Conservation (phyloP, 2,329 filamentous ascomycete species). For the Colletotrichum sp. region DNA sequence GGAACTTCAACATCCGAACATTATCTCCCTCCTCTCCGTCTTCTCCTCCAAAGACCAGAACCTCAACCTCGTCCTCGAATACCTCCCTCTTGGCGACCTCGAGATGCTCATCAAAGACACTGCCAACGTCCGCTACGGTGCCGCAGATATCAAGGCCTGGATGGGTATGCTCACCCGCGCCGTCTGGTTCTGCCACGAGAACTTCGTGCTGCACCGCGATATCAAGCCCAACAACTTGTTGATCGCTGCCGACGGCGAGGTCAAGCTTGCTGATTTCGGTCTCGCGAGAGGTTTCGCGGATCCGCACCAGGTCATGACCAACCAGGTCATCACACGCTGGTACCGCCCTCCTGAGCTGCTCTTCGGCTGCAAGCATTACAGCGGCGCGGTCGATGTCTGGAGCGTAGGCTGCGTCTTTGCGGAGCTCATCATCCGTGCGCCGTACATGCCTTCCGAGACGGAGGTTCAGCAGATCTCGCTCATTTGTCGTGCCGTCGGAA, state of each 20-base stretch:
- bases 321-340: slow-evolving; percentile 95
- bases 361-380: slow-evolving; percentile 88
- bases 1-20: slow-evolving; percentile 93
- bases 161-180: slow-evolving; percentile 96
- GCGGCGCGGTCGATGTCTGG: slow-evolving; percentile 92
- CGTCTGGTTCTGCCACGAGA: slow-evolving; percentile 96
- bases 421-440: slow-evolving; percentile 82
- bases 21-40: slow-evolving; percentile 89
- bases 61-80: slow-evolving; percentile 94
- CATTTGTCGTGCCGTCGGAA: slow-evolving; percentile 86
- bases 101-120: slow-evolving; percentile 93
- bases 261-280: slow-evolving; percentile 98
- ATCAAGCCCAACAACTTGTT: slow-evolving; percentile 99
- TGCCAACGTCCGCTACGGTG: slow-evolving; percentile 78
- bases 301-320: slow-evolving; percentile 87
- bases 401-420: slow-evolving; percentile 92
- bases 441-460: slow-evolving; percentile 82
- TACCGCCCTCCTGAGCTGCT: slow-evolving; percentile 94
- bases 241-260: slow-evolving; percentile 88
- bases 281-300: slow-evolving; percentile 89
- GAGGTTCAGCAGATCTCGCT: slow-evolving; percentile 87
- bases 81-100: slow-evolving; percentile 89
- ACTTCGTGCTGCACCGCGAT: slow-evolving; percentile 92
- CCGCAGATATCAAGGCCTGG: slow-evolving; percentile 95
- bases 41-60: slow-evolving; percentile 98